Base-by-base conservation (phyloP, 306 rosid species). In the Castanea mollissima region DNA sequence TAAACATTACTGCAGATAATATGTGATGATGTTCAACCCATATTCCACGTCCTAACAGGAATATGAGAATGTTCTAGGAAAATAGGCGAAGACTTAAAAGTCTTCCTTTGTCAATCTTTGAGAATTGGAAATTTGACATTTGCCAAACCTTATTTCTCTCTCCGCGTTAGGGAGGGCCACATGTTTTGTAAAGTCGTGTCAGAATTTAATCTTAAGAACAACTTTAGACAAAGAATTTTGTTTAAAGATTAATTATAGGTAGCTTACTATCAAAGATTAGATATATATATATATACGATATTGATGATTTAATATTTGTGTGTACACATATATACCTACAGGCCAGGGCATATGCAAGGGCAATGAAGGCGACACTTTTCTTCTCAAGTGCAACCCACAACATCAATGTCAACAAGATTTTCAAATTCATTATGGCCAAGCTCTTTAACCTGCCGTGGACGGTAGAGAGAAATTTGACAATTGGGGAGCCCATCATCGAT, bases 351-450 rank as follows among this genome's bases (percentile, higher is more conserved):
- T 95, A 93, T 87, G 98, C 99, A 52, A 93, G 71, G 82, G 98
- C 87, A 0, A 95, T 95, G 96, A 89, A 91, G 78, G 98, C 96
- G 71, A 90, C 98, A 0, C 89, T 95, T 1, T 95, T 95, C 83
- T 95, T 95, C 88, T 93, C 99, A 34, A 95, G 99, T 74, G 92
- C 99, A 67, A 89, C 92, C 1, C 99, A 95, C 87, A 93, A 95
- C 89, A 95, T 95, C 71, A 95, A 95, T 75, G 99, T 95, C 25
- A 95, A 91, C 91, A 95, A 95, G 87, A 91, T 95, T 64, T 95
- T 95, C 91, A 95, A 95, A 74, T 93, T 95, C 60, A 89, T 95
- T 67, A 81, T 89, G 83, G 99, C 99, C 75, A 93, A n/a, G 87
- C 93, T 95, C 77, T 90, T 95, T 78, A 92, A 93, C 85, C 78